Percentiles rank a stretch among this genome's conserved stretches.
These are phyloP conservation scores for Wickerhamiella vanderwaltii DNA, from an alignment of 805 yeast genomes.

Conservation along the genomic window DNA sequence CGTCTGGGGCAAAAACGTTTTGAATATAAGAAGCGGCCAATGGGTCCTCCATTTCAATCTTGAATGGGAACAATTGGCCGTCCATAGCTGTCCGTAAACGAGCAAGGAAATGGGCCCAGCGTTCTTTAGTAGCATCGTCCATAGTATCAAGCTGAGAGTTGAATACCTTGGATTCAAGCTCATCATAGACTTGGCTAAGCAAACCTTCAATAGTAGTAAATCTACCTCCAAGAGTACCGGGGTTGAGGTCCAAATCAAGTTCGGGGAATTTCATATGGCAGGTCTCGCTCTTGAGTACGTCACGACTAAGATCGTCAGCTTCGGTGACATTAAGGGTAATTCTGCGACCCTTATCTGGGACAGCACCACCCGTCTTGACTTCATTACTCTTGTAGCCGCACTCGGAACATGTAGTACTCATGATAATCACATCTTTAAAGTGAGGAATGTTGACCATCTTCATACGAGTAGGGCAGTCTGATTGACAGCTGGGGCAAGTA, in stretches of 20 bases:
- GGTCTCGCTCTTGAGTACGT: constrained; percentile 86
- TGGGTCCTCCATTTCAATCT: constrained; percentile 86
- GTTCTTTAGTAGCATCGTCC: constrained; percentile 61
- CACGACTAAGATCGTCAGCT: constrained; percentile 87
- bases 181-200: constrained; percentile 77
- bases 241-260: constrained; percentile 75
- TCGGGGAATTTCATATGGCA: constrained; percentile 82
- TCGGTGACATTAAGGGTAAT: constrained; percentile 68
- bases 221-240: constrained; percentile 96
- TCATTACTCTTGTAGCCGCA: constrained; percentile 97
- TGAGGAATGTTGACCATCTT: constrained; percentile 94
- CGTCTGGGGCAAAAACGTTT: constrained; percentile 97
- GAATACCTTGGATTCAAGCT: constrained; percentile 73
- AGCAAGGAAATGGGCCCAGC: constrained; percentile 74
- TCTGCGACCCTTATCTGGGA: constrained; percentile 73
- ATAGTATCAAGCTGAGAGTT: constrained; percentile 82
- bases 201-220: constrained; percentile 96
- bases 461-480: constrained; percentile 86
- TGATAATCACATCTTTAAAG: constrained; percentile 90
- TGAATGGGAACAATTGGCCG: constrained; percentile 65
- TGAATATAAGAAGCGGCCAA: constrained; percentile 90
- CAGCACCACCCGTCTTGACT: constrained; percentile 96
- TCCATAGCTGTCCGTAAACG: constrained; percentile 63
- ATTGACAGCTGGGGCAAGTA: constrained; percentile 80
- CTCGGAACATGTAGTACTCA: constrained; percentile 84